Base-by-base conservation (phyloP, 2,329 filamentous ascomycete species). In the Rutstroemia sp. region DNA sequence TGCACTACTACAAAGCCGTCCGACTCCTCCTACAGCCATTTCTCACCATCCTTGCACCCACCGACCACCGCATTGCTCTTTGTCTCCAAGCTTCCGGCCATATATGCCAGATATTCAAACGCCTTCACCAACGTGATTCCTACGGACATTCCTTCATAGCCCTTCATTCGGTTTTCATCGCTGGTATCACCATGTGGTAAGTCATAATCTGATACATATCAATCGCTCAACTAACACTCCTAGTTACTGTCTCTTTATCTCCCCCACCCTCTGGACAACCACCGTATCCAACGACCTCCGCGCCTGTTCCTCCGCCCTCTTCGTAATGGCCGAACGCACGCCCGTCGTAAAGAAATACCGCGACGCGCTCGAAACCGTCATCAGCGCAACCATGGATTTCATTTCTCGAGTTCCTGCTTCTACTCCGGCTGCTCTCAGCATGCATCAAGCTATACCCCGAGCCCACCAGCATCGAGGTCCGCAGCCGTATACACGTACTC, bases 11-110 rank as follows among this genome's bases (percentile, higher is more conserved):
- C 60, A 72, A 76, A 17, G 73, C 76, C 5, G 68, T 79, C 1
- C 71, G 76, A n/a, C 69, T 78, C 14, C 67, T 80, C 1, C 71
- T 79, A 17, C 77, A 79, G 51, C 77, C 76, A 1, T 79, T 79
- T 54, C 65, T 79, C 1, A 72, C 73, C 2, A 70, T 76, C 16
- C 67, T 80, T 5, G 69, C 73, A 4, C 69, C 75, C 3, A 68
- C 71, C 5, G 76, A 78, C 60, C 74, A 74, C 0, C 76, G 75
- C 57, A 76, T 77, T 57, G 69, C 72, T 12, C 73, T 75, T 3
- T 73, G 72, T 56, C 62, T 74, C 34, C 61, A 68, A 5, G 70
- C 73, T 2, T 72, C 72, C 8, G 73, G 73, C 4, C 69, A 71
- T 25, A 70, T 75, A 25, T 75, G 73, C 59, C 73, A 74, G 57